phyloP scores from a whole-genome alignment of 192 early-diverging fungal species.

The Phlyctochytrium arcticum region DNA sequence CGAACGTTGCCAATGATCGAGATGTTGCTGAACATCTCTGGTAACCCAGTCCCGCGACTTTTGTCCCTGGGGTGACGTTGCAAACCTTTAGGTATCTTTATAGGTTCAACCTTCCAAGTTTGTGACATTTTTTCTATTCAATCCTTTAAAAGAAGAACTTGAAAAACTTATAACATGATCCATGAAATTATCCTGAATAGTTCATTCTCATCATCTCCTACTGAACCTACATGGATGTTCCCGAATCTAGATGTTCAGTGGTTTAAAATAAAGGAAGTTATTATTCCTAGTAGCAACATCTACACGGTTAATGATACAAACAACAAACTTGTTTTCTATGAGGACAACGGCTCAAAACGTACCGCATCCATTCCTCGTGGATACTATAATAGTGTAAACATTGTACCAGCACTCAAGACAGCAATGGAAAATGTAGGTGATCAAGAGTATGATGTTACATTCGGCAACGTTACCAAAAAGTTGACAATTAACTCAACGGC shows the following conservation, averaged over 20 bases:
- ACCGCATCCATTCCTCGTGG: background rate
- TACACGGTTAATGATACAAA: background rate
- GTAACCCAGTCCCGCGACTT: too few relatives aligned
- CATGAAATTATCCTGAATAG: background rate
- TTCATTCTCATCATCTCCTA: background rate
- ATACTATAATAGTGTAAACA: background rate
- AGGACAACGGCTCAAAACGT: background rate
- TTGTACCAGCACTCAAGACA: background rate
- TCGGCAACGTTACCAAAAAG: background rate
- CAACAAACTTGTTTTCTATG: background rate
- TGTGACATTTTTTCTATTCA: too few relatives aligned
- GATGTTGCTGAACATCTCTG: too few relatives aligned
- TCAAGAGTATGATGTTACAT: background rate
- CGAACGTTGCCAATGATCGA: too few relatives aligned
- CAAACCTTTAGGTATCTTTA: too few relatives aligned
- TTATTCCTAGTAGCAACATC: background rate
- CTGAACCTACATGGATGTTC: background rate
- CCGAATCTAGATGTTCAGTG: background rate
- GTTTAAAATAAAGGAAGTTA: background rate
- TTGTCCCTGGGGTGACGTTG: too few relatives aligned
- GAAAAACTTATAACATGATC: background rate
- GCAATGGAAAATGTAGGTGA: background rate
- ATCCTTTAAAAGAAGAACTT: too few relatives aligned
- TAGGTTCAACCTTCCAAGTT: too few relatives aligned
- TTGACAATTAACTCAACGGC: background rate